These are phyloP conservation scores for Bjerkandera adusta DNA, from an alignment of 1,284 basidiomycete genomes.

Conservation along the genomic window DNA sequence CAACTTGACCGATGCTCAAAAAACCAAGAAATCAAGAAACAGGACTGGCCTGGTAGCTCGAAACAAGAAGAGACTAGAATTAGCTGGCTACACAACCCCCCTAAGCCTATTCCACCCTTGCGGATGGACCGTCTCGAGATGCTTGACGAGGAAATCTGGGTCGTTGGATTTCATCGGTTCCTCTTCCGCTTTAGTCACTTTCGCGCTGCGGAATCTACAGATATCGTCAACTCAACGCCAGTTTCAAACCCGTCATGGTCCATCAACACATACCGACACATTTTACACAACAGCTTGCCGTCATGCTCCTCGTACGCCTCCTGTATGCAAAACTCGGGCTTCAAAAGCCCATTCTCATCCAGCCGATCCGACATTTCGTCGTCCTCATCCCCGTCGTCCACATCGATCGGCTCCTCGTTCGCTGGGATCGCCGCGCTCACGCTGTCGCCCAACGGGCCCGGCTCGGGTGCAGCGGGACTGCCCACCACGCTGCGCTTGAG, in stretches of 20 bases:
- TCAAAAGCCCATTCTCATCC: no score
- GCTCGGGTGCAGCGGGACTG: no score
- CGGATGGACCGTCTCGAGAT: conserved; percentile 22
- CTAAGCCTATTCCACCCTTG: conserved; percentile 4
- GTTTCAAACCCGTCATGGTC: no score
- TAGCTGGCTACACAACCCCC: not conserved
- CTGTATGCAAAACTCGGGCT: no score
- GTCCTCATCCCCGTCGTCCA: conserved; percentile 37
- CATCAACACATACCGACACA: conserved; percentile 51
- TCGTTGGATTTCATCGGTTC: conserved; percentile 30
- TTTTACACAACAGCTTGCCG: conserved; percentile 36
- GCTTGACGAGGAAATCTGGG: conserved; percentile 28
- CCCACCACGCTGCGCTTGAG: no score
- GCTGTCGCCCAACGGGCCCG: no score
- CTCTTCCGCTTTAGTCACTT: conserved; percentile 28
- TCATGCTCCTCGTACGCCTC: conserved; percentile 17
- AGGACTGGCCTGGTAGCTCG: no score
- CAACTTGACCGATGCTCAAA: no score
- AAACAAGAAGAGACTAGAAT: no score
- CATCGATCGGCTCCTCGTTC: conserved; percentile 35
- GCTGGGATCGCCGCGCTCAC: no score
- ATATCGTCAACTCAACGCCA: not conserved
- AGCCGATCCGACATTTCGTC: not conserved
- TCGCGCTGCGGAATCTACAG: conserved; percentile 31
- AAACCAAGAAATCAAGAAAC: not conserved